A percentile compares a stretch with the other conserved stretches of the same genome.
Evolutionary conservation across 805 yeast species (phyloP).

Genomic region (Sugiyamaella marilandica): DNA sequence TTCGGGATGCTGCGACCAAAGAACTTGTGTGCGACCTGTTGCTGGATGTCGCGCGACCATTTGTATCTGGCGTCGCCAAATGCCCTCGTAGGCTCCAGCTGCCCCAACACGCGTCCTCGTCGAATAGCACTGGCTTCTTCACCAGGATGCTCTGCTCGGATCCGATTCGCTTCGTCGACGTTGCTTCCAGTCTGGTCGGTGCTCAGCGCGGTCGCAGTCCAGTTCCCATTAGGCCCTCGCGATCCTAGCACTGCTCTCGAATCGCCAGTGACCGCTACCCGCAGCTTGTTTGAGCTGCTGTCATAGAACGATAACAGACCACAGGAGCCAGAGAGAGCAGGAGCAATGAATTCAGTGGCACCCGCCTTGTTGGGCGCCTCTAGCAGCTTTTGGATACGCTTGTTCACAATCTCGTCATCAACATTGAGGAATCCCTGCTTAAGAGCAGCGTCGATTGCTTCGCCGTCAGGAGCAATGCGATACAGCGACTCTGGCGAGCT

Average conservation of each 20-base stretch:
- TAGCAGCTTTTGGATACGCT: conserved; percentile 64
- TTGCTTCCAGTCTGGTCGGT: conserved; percentile 94
- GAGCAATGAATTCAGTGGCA: conserved; percentile 72
- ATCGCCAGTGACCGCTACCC: conserved; percentile 95
- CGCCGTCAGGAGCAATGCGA: conserved; percentile 61
- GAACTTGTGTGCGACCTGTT: conserved; percentile 62
- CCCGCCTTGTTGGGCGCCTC: conserved; percentile 39
- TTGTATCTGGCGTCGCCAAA: conserved; percentile 97
- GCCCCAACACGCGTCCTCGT: conserved; percentile 87
- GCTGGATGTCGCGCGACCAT: conserved; percentile 71
- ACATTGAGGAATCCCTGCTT: conserved; percentile 72
- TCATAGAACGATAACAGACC: conserved; percentile 86
- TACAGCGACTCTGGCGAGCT: conserved; percentile 41
- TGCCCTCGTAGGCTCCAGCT: conserved; percentile 91
- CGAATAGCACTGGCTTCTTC: conserved; percentile 72
- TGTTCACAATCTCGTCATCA: conserved; percentile 81
- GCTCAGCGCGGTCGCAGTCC: conserved; percentile 85
- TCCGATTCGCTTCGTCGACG: conserved; percentile 76
- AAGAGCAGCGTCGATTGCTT: conserved; percentile 72
- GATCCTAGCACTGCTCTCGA: conserved; percentile 86
- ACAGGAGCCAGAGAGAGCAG: conserved; percentile 94
- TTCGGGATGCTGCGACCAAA: conserved; percentile 66
- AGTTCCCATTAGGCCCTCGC: conserved; percentile 44
- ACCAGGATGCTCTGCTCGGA: conserved; percentile 83
- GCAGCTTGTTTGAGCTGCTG: conserved; percentile 60